A percentile compares a stretch with the other conserved stretches of the same genome.
Evolutionary conservation across 2,329 filamentous ascomycete species (phyloP).

Genomic region (Penicillium psychrosexuale): DNA sequence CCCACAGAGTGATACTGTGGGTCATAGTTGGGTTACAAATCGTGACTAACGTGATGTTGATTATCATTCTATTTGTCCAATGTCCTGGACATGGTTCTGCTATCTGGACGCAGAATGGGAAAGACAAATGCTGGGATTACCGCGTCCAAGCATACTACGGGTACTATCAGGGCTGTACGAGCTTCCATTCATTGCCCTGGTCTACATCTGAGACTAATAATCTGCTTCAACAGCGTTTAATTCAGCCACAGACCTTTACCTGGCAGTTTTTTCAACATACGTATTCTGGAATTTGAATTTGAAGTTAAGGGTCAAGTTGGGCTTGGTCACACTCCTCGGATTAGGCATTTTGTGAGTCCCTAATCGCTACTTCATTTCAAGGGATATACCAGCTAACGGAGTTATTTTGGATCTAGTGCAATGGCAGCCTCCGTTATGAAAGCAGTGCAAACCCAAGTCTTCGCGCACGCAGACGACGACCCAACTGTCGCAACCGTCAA

Average conservation of each 20-base stretch:
- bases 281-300: slow-evolving; percentile 37
- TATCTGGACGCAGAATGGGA: slow-evolving; percentile 21
- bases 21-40: slow-evolving; percentile 19
- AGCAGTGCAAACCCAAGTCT: slow-evolving; percentile 22
- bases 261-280: slow-evolving; percentile 28
- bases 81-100: slow-evolving; percentile 23
- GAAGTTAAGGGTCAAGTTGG: slow-evolving; percentile 29
- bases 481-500: slow-evolving; percentile 22
- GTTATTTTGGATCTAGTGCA: slow-evolving; percentile 12
- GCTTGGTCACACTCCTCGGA: slow-evolving; percentile 28
- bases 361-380: too few relatives aligned
- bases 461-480: slow-evolving; percentile 18
- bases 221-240: slow-evolving; percentile 21
- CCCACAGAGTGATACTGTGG: slow-evolving; percentile 21
- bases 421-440: slow-evolving; percentile 29
- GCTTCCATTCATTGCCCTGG: background rate
- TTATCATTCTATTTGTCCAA: slow-evolving; percentile 26
- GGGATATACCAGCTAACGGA: background rate
- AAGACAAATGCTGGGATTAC: slow-evolving; percentile 21
- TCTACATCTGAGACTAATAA: background rate
- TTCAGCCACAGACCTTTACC: slow-evolving; percentile 30
- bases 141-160: slow-evolving; percentile 27
- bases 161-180: slow-evolving; percentile 29
- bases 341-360: slow-evolving; percentile 32
- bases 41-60: slow-evolving; percentile 22